Conservation (phyloP, 257 asterid genomes). For the Rhazya stricta region DNA sequence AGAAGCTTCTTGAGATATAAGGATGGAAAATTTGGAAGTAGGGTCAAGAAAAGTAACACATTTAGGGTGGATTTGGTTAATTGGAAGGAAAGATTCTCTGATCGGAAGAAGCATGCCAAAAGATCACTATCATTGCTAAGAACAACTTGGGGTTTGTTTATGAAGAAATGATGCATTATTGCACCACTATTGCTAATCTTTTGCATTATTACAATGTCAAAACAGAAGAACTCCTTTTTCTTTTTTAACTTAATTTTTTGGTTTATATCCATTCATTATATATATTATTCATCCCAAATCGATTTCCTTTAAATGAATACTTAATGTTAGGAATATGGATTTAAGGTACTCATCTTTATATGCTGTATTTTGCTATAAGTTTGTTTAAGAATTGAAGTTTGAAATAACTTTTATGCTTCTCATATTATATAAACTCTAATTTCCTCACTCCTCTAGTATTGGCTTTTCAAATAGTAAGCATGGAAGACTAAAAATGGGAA, state of each 20-base stretch:
- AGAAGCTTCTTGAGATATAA: neutral
- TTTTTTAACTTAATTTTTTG: neutral
- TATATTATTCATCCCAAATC: too few species aligned
- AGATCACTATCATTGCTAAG: neutral
- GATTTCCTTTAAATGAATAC: too few species aligned
- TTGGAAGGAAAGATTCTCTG: slow-evolving; percentile 8
- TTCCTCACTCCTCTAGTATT: too few species aligned
- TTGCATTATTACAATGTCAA: slow-evolving; percentile 4
- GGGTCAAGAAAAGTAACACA: neutral
- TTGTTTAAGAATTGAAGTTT: too few species aligned
- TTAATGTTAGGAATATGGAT: too few species aligned
- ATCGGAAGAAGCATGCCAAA: slow-evolving; percentile 1
- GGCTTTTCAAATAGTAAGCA: too few species aligned
- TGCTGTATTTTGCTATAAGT: too few species aligned
- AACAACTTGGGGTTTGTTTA: slow-evolving; percentile 10
- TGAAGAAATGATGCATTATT: neutral
- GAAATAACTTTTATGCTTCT: too few species aligned
- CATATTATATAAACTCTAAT: too few species aligned
- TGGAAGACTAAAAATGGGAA: too few species aligned
- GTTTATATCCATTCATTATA: too few species aligned
- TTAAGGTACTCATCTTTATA: too few species aligned
- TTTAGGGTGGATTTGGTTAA: slow-evolving; percentile 5
- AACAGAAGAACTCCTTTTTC: neutral
- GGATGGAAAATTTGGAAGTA: neutral
- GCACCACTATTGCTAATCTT: neutral